These are phyloP conservation scores for Endocladia muricata DNA, from an alignment of 31 red algal genomes.

Conservation along the genomic window DNA sequence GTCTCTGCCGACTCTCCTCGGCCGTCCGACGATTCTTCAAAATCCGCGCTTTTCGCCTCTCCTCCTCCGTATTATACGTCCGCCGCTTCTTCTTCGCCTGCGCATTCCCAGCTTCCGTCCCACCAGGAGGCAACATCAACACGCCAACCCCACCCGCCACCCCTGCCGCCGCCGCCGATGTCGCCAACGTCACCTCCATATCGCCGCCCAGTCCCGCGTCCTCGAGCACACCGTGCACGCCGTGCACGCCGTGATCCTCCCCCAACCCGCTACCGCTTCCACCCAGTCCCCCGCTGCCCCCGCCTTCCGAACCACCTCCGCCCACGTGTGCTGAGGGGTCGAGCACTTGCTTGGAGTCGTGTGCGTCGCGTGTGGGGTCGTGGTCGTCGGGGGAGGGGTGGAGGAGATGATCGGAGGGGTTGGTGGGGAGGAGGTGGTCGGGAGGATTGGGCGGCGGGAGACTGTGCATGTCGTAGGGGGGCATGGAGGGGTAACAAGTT, in stretches of 20 bases:
- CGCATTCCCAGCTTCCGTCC: too few relatives aligned
- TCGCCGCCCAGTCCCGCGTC: too few relatives aligned
- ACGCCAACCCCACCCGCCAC: neutral
- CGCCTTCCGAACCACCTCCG: too few relatives aligned
- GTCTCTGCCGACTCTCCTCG: conserved; percentile 69
- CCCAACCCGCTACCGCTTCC: too few relatives aligned
- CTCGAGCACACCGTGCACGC: too few relatives aligned
- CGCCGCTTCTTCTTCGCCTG: conserved; percentile 57
- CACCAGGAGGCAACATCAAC: too few relatives aligned
- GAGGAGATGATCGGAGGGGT: neutral
- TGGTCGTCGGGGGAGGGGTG: neutral
- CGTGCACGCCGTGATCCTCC: too few relatives aligned
- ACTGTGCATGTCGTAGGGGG: too few relatives aligned
- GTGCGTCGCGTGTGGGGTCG: neutral
- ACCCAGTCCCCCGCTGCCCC: too few relatives aligned
- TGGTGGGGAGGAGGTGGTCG: neutral
- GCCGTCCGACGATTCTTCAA: conserved; percentile 76
- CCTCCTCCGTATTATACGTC: conserved; percentile 70
- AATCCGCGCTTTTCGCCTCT: conserved; percentile 65
- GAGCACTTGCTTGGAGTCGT: neutral
- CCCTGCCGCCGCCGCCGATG: neutral
- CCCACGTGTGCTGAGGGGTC: neutral
- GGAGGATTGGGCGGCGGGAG: too few relatives aligned
- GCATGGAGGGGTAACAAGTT: too few relatives aligned
- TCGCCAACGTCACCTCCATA: neutral